A percentile compares a stretch with the other conserved stretches of the same genome.
These are phyloP conservation scores for Aureobasidium sp. DNA, from an alignment of 2,329 filamentous ascomycete genomes.

Conservation along the genomic window DNA sequence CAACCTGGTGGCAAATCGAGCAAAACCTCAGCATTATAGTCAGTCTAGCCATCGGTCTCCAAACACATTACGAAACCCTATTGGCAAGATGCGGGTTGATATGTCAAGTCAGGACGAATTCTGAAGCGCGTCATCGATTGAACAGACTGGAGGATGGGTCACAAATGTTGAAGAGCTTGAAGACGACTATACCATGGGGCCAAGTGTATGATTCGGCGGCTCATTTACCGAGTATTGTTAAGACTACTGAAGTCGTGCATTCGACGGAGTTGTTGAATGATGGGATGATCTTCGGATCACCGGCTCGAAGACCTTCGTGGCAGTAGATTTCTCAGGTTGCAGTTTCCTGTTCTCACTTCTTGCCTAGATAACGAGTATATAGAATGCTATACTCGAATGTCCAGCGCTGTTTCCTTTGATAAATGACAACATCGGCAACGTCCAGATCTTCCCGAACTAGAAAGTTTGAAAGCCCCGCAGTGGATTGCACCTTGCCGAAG, in stretches of 20 bases:
- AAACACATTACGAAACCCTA: not conserved
- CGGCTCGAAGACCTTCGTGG: conserved; percentile 4
- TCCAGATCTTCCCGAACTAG: no score
- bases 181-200: not conserved
- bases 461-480: no score
- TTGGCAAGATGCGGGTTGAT: conserved; percentile 1
- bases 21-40: conserved; percentile 5
- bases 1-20: conserved; percentile 5
- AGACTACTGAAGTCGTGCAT: conserved; percentile 7
- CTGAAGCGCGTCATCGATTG: not conserved
- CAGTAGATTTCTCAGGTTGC: not conserved
- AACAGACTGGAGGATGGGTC: not conserved
- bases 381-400: not conserved
- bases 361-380: no score
- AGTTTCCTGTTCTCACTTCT: not conserved
- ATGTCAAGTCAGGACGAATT: not conserved
- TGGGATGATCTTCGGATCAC: not conserved
- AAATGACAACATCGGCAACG: no score
- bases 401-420: not conserved
- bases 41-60: not conserved
- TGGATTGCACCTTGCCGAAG: no score
- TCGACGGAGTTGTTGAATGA: not conserved
- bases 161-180: not conserved
- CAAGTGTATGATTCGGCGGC: not conserved
- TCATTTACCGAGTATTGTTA: not conserved